Evolutionary conservation across 1,284 basidiomycete genomes (phyloP), one percentile per base, ranked within the genome.

Genomic region (Tranzscheliella williamsii): DNA sequence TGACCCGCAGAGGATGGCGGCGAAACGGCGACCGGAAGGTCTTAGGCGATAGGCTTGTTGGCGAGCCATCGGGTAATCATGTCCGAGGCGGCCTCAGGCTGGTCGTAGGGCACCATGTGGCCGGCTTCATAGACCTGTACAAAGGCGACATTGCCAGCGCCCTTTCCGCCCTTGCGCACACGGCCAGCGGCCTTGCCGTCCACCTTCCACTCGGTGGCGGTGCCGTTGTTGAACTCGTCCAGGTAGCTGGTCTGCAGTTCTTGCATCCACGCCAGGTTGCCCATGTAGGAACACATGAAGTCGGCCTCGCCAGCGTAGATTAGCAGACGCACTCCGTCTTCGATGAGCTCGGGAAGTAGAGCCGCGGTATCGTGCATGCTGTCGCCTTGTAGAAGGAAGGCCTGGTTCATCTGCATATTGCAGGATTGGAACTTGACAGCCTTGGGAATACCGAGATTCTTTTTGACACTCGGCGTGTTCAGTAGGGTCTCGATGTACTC

Each of bases 221-320:
- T 68, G 24, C 53, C 60, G 49, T 60, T 66, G 57, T 52, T 54
- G 36, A 73, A 65, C 44, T 74, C 72, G 32, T 57, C 49, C 7
- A 63, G 54, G 58, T 56, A 70, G 40, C 51, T 43, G 4, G 65
- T 72, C 42, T 67, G 42, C 52, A 77, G 63, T 23, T 49, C 43
- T 24, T 68, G 45, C 40, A 68, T 50, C 75, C 75, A 77, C 27
- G 62, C 50, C 31, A 64, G 53, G 55, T 76, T 77, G 42, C 75
- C 75, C 38, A 70, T 69, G 41, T 56, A 66, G 54, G 71, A 68
- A 57, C 74, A 76, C 68, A 79, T 87, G 81, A 87, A 86, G 78
- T 92, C 91, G 82, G 87, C 86, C 69, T 88, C 87, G 20, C 89
- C 90, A 45, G 89, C 88, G 71, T 91, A 92, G 27, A 91, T 85